Conservation (phyloP, 2,329 filamentous ascomycete species). For the Parascedosporium putredinis region DNA sequence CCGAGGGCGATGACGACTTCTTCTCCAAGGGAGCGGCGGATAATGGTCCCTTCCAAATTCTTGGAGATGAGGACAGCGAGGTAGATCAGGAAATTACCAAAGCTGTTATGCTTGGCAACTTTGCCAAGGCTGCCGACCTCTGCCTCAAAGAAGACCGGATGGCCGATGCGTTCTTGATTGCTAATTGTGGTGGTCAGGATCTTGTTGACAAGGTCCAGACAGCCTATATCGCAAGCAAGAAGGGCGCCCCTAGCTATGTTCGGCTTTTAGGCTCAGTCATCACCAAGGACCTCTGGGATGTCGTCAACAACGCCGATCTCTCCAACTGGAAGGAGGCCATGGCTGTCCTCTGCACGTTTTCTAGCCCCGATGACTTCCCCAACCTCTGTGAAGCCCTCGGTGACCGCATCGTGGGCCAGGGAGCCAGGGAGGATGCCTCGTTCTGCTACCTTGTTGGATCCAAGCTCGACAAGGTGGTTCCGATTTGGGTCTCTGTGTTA, state of each 20-base stretch:
- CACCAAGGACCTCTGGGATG: constrained; percentile 94
- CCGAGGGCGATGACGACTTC: constrained; percentile 71
- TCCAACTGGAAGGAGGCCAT: constrained; percentile 95
- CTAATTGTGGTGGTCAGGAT: constrained; percentile 88
- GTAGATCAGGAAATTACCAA: constrained; percentile 81
- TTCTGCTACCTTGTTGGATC: constrained; percentile 96
- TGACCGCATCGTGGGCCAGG: constrained; percentile 74
- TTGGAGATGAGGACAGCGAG: constrained; percentile 70
- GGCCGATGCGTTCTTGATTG: constrained; percentile 95
- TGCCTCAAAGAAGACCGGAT: constrained; percentile 82
- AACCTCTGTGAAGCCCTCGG: constrained; percentile 92
- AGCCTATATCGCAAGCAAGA: constrained; percentile 77
- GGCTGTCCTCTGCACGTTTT: constrained; percentile 92
- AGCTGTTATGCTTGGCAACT: constrained; percentile 81
- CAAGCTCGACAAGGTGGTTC: constrained; percentile 93
- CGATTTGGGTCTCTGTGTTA: constrained; percentile 86
- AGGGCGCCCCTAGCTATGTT: constrained; percentile 79
- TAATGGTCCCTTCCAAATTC: constrained; percentile 87
- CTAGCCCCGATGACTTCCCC: constrained; percentile 80
- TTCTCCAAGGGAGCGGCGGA: constrained; percentile 86
- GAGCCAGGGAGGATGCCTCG: constrained; percentile 75
- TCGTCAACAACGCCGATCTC: constrained; percentile 91
- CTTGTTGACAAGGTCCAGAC: constrained; percentile 90
- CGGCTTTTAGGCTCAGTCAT: constrained; percentile 85
- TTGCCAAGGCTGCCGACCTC: constrained; percentile 79